Evolutionary conservation across 352 stramenopile species (phyloP), one percentile per base, ranked within the genome.

Genomic region (Pythium pectinolyticum): DNA sequence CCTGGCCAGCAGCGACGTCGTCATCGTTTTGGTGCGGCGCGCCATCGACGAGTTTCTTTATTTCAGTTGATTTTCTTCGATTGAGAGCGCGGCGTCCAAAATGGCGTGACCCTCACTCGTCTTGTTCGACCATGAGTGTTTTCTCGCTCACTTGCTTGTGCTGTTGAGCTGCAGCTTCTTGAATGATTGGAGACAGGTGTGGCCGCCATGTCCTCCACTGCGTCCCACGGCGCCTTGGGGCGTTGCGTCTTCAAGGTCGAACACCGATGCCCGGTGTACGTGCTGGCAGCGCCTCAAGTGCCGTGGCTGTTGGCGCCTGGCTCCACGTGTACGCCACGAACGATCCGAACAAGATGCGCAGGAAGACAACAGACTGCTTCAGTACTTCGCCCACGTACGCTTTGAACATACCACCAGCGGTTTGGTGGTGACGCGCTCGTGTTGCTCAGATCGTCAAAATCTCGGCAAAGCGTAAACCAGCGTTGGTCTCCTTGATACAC

Each of bases 271-370:
- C 80, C 28, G 77, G 77, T n/a, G 56, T 86, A 76, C 12, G 77
- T 84, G 60, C 75, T 84, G 47, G 87, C 73, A 20, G 78, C n/a
- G n/a, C 75, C 30, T 84, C 74, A 49, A 84, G 82, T n/a, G 70
- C 77, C 20, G 61, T 77, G 6, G 73, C 78, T 20, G 88, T 79
- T 7, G 75, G 61, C 2, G 63, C 63, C 30, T 92, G 81, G 31
- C 72, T 79, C 86, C 83, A 94, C 54, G 83, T 90, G 70, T 83
- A 94, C 31, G 82, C 85, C 22, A 99, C 95, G 22, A 98, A 73
- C 41, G 88, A 90, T 35, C 97, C 96, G 73, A 99, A 99, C 32
- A 98, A 80, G 63, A 99, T 88, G 72, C 99, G 97, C 80, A 99
- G 97, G 49, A 99, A 98, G 19, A 99, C 97, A 19, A 95, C 95